Evolutionary conservation across 805 yeast genomes (phyloP).

Genomic region (Teunomyces aglyptinius): DNA sequence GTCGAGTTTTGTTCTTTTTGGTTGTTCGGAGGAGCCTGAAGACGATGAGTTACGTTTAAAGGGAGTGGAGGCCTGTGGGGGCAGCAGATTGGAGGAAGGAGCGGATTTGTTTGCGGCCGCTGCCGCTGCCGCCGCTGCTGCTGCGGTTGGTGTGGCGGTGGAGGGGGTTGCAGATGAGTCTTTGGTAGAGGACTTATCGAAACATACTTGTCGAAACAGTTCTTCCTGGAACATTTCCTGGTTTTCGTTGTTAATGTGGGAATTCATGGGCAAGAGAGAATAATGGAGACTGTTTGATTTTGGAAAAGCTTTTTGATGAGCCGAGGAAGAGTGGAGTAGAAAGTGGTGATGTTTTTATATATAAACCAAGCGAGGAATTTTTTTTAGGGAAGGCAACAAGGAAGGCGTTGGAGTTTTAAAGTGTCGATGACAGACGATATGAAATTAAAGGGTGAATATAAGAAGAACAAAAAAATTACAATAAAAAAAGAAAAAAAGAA

Average conservation of each 20-base stretch:
- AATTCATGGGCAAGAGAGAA: too few species aligned
- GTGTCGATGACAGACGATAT: constrained; percentile 4
- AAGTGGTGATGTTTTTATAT: background rate
- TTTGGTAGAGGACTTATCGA: constrained; percentile 21
- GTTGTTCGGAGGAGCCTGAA: constrained; percentile 11
- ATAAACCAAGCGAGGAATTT: background rate
- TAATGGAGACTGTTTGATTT: too few species aligned
- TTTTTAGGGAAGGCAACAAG: constrained; percentile 1
- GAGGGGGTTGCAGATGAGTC: constrained; percentile 14
- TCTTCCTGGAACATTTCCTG: constrained; percentile 26
- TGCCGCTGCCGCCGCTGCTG: constrained; percentile 8
- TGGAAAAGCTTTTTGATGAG: background rate
- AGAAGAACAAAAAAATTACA: constrained; percentile 1
- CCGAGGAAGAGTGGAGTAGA: background rate
- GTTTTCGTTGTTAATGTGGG: constrained; percentile 33
- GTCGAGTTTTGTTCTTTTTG: constrained; percentile 23
- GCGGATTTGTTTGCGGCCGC: constrained; percentile 8
- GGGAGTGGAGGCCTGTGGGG: constrained; percentile 8
- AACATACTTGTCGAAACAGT: constrained; percentile 33
- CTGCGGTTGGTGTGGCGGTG: constrained; percentile 13
- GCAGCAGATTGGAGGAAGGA: constrained; percentile 6
- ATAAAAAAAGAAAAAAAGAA: background rate
- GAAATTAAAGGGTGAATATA: constrained; percentile 7
- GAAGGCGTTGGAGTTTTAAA: constrained; percentile 4
- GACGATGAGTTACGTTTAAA: constrained; percentile 18